These are phyloP conservation scores for Erodium texanum DNA, from an alignment of 441 rosid species.

Conservation along the genomic window DNA sequence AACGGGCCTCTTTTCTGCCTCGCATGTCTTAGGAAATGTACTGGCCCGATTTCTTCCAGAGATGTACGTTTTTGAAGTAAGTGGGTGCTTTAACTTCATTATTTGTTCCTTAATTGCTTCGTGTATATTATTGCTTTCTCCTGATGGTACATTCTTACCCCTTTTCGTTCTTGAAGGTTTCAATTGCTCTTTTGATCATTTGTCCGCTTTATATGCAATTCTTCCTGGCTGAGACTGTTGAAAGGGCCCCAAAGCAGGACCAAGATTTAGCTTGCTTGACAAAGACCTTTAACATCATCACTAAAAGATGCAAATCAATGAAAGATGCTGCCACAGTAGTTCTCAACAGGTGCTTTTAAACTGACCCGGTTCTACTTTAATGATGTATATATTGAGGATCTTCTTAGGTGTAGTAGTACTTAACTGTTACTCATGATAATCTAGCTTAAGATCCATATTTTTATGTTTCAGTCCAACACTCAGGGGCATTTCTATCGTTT, in stretches of 20 bases:
- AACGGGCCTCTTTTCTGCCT: constrained; percentile 44
- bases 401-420: background rate
- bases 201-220: constrained; percentile 39
- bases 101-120: background rate
- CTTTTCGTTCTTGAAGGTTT: constrained; percentile 30
- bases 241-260: constrained; percentile 21
- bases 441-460: background rate
- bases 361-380: background rate
- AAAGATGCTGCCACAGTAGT: constrained; percentile 36
- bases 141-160: background rate
- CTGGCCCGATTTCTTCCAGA: constrained; percentile 45
- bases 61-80: constrained; percentile 37
- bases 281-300: constrained; percentile 20
- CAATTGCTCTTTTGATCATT: constrained; percentile 33
- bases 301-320: constrained; percentile 34
- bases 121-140: background rate
- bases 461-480: constrained; percentile 39
- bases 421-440: background rate
- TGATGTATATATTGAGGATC: background rate
- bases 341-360: constrained; percentile 30
- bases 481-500: constrained; percentile 38
- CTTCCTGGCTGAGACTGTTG: constrained; percentile 36
- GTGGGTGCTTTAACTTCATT: constrained; percentile 7
- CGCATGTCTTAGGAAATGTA: constrained; percentile 47
- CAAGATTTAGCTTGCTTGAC: constrained; percentile 23